Evolutionary conservation across 768 basidiomycete species (phyloP), one percentile per base, ranked within the genome.

Genomic region (Hypsizygus marmoreus): DNA sequence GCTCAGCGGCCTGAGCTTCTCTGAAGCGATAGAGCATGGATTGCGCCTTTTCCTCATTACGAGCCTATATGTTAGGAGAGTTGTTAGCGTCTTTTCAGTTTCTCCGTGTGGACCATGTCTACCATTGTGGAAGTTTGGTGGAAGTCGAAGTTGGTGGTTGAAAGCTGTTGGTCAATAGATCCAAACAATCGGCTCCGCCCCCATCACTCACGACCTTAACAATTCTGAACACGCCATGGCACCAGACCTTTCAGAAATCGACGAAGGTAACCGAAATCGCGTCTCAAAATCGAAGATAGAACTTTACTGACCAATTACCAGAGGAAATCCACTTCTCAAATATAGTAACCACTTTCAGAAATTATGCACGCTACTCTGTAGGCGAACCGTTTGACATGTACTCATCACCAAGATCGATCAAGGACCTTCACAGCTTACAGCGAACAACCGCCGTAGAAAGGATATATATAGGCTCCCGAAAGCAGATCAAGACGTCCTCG

Each of bases 1-100:
- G 85, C 73, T 97, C 95, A 25, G 89, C 88, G 0, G 92, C 94
- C 63, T 99, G 95, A 34, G 91, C 90, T 70, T 98, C 94, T 43
- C 95, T 88, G 70, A 99, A 97, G 47, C 93, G 90, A 64, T 92
- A 58, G 14, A 58, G 38, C 57, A 58, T 56, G 17, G 54, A 56
- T 28, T 51, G 50, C 13, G 50, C 91, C 66, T 97, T 99, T 69
- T 97, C 95, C 66, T 94, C 90, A 86, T 98, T 97, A 67, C 95
- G 88, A 51, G 95, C 94, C 94, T 92, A 53, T 20, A 33, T 25
- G 8, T 22, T 14, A 32, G 23, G 9, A 20, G 11, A 24, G 13
- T 16, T 16, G 37, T 50, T 28, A 51, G 43, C 12, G 19, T 6
- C 17, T 4, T 17, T 17, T 19, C 20, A 46, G 11, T 22, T 5